Percentiles rank a stretch among this genome's conserved stretches.
These are phyloP conservation scores for Stachybotrys chlorohalonatus DNA, from an alignment of 2,329 filamentous ascomycete genomes.

Conservation along the genomic window DNA sequence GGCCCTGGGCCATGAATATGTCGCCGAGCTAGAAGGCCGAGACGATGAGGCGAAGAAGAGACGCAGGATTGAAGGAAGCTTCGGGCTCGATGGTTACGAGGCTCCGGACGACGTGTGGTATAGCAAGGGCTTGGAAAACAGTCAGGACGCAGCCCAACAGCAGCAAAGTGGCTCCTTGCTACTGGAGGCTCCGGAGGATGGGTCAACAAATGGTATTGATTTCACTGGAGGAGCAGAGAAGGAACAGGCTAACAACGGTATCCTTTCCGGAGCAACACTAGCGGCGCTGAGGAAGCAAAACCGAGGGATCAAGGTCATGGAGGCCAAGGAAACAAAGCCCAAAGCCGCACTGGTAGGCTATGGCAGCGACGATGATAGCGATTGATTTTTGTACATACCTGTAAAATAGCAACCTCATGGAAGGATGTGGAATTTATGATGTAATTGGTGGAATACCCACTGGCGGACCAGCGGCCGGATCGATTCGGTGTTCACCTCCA, in stretches of 20 bases:
- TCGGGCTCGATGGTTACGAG: conserved; percentile 85
- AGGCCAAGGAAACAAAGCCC: conserved; percentile 34
- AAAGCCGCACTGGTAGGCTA: neutral
- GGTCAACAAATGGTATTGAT: too few relatives aligned
- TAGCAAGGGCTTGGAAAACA: neutral
- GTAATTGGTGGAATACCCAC: too few relatives aligned
- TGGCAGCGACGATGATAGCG: conserved; percentile 1
- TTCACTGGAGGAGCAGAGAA: neutral
- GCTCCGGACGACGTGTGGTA: conserved; percentile 71
- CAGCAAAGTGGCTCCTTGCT: neutral
- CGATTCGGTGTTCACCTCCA: too few relatives aligned
- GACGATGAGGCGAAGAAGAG: conserved; percentile 82
- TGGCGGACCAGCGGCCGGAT: too few relatives aligned
- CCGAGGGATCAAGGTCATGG: conserved; percentile 13
- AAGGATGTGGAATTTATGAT: too few relatives aligned
- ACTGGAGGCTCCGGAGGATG: neutral
- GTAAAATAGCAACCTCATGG: too few relatives aligned
- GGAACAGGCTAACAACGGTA: neutral
- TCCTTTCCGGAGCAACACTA: neutral
- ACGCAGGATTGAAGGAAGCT: conserved; percentile 80
- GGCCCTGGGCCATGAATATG: conserved; percentile 80
- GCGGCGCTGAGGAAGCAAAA: neutral
- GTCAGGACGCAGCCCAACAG: neutral
- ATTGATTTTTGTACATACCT: neutral
- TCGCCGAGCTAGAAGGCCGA: conserved; percentile 87